These are phyloP conservation scores for Mitragyna speciosa DNA, from an alignment of 257 asterid genomes.

Conservation along the genomic window DNA sequence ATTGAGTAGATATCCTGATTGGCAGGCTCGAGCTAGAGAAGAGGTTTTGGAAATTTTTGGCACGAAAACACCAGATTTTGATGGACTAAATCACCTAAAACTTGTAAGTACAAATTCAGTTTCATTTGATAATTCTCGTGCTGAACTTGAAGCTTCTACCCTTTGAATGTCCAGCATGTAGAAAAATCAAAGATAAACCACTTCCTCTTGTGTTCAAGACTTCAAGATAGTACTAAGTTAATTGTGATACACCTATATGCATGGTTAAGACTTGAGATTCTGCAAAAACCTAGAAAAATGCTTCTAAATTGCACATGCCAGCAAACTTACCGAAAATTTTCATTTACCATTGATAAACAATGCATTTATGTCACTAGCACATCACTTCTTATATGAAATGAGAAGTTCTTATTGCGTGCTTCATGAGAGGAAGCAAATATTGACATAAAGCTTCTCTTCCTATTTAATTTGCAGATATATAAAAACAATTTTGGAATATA, in stretches of 20 bases:
- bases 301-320: too few species aligned
- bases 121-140: background rate
- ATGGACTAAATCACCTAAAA: conserved; percentile 36
- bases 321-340: too few species aligned
- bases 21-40: conserved; percentile 44
- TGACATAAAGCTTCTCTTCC: background rate
- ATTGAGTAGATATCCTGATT: conserved; percentile 31
- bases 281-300: too few species aligned
- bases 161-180: too few species aligned
- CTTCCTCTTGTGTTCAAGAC: background rate
- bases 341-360: too few species aligned
- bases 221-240: background rate
- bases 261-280: conserved; percentile 12
- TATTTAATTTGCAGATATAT: too few species aligned
- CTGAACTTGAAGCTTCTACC: background rate
- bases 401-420: background rate
- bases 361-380: background rate
- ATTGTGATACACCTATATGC: background rate
- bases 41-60: conserved; percentile 40
- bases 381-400: too few species aligned
- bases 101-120: conserved; percentile 21
- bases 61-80: conserved; percentile 19
- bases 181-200: too few species aligned
- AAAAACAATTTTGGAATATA: background rate
- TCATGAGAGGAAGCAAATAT: background rate